phyloP scores from a whole-genome alignment of 306 rosid species.

The Rosa rugosa region DNA sequence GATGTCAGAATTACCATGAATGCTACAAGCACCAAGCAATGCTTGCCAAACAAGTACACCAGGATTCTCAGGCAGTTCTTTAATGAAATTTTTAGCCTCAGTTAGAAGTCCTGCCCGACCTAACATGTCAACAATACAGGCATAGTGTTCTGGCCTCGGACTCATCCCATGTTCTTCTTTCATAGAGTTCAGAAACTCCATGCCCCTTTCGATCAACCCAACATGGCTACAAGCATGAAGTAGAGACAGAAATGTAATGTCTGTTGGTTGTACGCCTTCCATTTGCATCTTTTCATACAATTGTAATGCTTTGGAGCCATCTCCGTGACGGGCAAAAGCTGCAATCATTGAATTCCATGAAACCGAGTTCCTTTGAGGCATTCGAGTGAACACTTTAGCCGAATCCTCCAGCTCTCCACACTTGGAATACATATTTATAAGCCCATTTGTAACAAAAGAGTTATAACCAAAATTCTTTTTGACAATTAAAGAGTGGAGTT shows the following conservation, averaged over 20 bases:
- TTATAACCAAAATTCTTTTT: slow-evolving; percentile 62
- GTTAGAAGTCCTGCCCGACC: slow-evolving; percentile 79
- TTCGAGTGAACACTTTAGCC: slow-evolving; percentile 44
- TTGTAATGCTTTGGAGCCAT: slow-evolving; percentile 59
- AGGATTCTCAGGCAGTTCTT: slow-evolving; percentile 49
- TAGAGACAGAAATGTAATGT: slow-evolving; percentile 78
- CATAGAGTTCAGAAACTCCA: slow-evolving; percentile 73
- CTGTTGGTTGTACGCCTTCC: slow-evolving; percentile 57
- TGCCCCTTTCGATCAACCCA: slow-evolving; percentile 75
- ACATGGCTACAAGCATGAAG: slow-evolving; percentile 91
- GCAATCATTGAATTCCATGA: slow-evolving; percentile 93
- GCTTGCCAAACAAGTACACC: slow-evolving; percentile 83
- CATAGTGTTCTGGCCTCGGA: slow-evolving; percentile 75
- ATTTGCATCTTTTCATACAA: slow-evolving; percentile 60
- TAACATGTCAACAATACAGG: slow-evolving; percentile 88
- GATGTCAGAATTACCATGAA: slow-evolving; percentile 63
- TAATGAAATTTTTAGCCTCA: slow-evolving; percentile 66
- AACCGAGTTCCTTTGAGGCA: slow-evolving; percentile 57
- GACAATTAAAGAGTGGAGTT: slow-evolving; percentile 61
- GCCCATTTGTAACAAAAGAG: slow-evolving; percentile 73
- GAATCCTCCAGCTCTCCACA: slow-evolving; percentile 75
- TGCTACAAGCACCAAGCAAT: slow-evolving; percentile 85
- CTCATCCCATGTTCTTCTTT: slow-evolving; percentile 53
- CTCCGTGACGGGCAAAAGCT: slow-evolving; percentile 84
- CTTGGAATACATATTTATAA: slow-evolving; percentile 90